A percentile compares a stretch with the other conserved stretches of the same genome.
Conservation (phyloP, 257 asterid species). For the Primulina eburnea region DNA sequence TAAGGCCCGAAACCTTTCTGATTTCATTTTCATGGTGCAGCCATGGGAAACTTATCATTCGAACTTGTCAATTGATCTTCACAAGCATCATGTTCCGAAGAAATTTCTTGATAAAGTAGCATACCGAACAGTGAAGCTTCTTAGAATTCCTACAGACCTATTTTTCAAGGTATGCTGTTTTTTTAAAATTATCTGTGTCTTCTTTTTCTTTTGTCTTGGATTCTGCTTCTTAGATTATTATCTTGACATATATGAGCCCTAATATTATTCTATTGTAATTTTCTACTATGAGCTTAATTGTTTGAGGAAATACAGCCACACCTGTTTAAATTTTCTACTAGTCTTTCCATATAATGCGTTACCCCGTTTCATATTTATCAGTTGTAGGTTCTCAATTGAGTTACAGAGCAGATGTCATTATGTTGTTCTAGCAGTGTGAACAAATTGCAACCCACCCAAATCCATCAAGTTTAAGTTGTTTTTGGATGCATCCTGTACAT, state of each 20-base stretch:
- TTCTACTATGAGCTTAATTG: conserved; percentile 5
- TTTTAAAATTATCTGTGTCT: neutral
- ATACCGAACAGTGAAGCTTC: conserved; percentile 70
- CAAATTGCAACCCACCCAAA: too few relatives aligned
- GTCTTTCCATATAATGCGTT: neutral
- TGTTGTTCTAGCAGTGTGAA: too few relatives aligned
- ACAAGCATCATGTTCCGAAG: conserved; percentile 77
- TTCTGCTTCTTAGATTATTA: conserved; percentile 10
- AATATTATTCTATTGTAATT: neutral
- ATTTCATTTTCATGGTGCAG: conserved; percentile 38
- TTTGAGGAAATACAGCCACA: too few relatives aligned
- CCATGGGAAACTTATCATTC: conserved; percentile 87
- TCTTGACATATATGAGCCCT: neutral
- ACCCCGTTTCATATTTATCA: too few relatives aligned
- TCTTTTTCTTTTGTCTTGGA: conserved; percentile 5
- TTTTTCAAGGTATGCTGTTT: conserved; percentile 58
- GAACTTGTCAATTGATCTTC: conserved; percentile 64
- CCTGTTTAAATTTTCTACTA: conserved; percentile 1
- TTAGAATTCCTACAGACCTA: conserved; percentile 72
- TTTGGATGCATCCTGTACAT: too few relatives aligned
- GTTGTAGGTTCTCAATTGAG: too few relatives aligned
- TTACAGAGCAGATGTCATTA: too few relatives aligned
- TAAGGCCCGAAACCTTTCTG: neutral
- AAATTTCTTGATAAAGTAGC: conserved; percentile 70
- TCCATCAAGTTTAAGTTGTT: too few relatives aligned